Evolutionary conservation across 140 eudicot species (phyloP).

Genomic region (Senecio squalidus): DNA sequence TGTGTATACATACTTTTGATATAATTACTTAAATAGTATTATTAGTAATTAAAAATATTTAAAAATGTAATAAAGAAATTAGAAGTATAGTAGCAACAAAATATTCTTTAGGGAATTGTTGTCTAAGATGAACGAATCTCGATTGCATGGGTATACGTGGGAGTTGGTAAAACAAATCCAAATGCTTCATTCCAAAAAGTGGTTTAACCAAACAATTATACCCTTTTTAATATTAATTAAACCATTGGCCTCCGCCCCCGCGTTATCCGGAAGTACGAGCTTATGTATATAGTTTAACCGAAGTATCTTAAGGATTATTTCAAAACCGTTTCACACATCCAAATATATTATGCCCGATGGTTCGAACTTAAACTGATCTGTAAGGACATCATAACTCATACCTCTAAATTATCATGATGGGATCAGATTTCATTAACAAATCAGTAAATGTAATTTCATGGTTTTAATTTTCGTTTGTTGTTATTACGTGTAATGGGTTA

Average conservation of each 20-base stretch:
- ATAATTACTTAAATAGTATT: not conserved
- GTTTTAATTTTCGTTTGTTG: too few species aligned
- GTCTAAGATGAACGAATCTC: slow-evolving; percentile 23
- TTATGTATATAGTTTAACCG: too few species aligned
- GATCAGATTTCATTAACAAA: too few species aligned
- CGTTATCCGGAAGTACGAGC: too few species aligned
- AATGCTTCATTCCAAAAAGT: slow-evolving; percentile 33
- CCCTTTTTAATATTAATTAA: slow-evolving; percentile 18
- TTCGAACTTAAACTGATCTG: too few species aligned
- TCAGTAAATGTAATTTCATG: too few species aligned
- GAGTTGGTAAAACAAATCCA: slow-evolving; percentile 25
- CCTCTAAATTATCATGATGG: too few species aligned
- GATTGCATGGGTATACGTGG: slow-evolving; percentile 15
- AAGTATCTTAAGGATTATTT: too few species aligned
- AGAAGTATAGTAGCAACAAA: slow-evolving; percentile 11
- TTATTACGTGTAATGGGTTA: too few species aligned
- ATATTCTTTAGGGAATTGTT: slow-evolving; percentile 23
- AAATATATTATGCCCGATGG: too few species aligned
- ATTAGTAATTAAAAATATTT: not conserved
- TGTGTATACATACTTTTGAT: not conserved
- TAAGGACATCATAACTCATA: too few species aligned
- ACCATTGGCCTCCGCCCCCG: not conserved
- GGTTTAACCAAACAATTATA: slow-evolving; percentile 35
- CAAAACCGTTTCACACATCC: too few species aligned
- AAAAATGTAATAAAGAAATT: not conserved